These are phyloP conservation scores for Rhizopogon vesiculosus DNA, from an alignment of 768 basidiomycete genomes.

Conservation along the genomic window DNA sequence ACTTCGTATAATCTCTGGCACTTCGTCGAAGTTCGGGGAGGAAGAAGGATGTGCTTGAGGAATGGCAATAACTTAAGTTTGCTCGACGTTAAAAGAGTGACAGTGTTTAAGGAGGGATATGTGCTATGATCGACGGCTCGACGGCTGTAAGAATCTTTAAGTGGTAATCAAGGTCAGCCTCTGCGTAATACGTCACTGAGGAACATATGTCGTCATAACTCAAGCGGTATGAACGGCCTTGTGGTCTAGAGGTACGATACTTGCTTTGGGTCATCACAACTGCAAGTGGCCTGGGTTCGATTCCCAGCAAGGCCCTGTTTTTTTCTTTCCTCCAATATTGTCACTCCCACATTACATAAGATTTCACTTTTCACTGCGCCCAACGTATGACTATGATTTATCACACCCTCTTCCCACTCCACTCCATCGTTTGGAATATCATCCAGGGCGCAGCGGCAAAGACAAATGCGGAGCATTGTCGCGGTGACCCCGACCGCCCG, in stretches of 20 bases:
- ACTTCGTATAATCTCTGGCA: neutral
- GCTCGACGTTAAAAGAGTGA: neutral
- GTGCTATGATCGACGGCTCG: no score
- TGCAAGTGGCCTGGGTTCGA: conserved; percentile 38
- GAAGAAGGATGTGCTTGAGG: neutral
- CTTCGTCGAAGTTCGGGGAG: neutral
- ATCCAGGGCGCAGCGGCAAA: no score
- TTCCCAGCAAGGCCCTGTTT: conserved; percentile 32
- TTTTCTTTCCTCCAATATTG: no score
- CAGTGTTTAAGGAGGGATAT: neutral
- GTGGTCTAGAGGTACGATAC: conserved; percentile 33
- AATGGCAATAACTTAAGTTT: neutral
- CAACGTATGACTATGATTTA: no score
- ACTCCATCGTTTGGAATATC: no score
- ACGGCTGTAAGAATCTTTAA: neutral
- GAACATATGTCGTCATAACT: neutral
- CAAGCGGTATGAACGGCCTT: conserved; percentile 14
- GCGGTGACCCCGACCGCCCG: no score
- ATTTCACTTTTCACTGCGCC: no score
- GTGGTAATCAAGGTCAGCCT: neutral
- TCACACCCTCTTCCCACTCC: no score
- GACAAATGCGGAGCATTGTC: no score
- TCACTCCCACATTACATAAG: no score
- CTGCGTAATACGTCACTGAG: neutral
- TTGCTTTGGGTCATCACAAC: conserved; percentile 25